phyloP scores from a whole-genome alignment of 2,329 filamentous ascomycete genomes.

The Exophiala viscosa region DNA sequence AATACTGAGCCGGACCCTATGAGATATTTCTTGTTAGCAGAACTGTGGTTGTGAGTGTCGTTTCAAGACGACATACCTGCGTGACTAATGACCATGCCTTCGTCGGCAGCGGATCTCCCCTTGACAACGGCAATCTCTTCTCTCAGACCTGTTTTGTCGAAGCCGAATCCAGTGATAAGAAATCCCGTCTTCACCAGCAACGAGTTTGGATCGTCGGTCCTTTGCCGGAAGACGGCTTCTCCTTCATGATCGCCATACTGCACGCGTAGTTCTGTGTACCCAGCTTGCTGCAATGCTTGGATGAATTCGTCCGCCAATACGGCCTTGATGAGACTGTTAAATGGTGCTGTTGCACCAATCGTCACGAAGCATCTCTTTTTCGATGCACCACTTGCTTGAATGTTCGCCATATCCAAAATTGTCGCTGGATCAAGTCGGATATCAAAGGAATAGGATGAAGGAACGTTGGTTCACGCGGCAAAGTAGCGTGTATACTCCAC shows the following conservation, averaged over 20 bases:
- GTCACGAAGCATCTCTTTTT: constrained; percentile 71
- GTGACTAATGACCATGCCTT: constrained; percentile 79
- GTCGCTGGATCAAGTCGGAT: not conserved
- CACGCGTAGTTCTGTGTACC: constrained; percentile 69
- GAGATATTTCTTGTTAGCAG: not conserved
- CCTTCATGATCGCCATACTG: constrained; percentile 72
- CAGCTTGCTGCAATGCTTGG: constrained; percentile 51
- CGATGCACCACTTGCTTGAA: constrained; percentile 1
- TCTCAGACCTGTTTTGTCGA: constrained; percentile 58
- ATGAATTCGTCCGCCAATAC: constrained; percentile 64
- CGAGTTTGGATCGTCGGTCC: constrained; percentile 22
- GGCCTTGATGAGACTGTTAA: constrained; percentile 65
- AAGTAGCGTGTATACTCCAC: not conserved
- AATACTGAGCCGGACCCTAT: constrained; percentile 85
- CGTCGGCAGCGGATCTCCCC: constrained; percentile 37
- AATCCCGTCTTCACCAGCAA: constrained; percentile 39
- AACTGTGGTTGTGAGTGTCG: not conserved
- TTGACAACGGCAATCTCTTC: constrained; percentile 56
- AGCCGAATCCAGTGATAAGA: constrained; percentile 61
- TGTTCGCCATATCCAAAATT: constrained; percentile 12
- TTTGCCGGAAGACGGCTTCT: constrained; percentile 49
- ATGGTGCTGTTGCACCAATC: constrained; percentile 85
- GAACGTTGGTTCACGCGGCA: not conserved
- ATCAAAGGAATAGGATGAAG: not conserved
- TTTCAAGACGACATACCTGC: constrained; percentile 60